Base-by-base conservation (phyloP, 2,329 filamentous ascomycete species). In the Aaosphaeria pasadenensis region DNA sequence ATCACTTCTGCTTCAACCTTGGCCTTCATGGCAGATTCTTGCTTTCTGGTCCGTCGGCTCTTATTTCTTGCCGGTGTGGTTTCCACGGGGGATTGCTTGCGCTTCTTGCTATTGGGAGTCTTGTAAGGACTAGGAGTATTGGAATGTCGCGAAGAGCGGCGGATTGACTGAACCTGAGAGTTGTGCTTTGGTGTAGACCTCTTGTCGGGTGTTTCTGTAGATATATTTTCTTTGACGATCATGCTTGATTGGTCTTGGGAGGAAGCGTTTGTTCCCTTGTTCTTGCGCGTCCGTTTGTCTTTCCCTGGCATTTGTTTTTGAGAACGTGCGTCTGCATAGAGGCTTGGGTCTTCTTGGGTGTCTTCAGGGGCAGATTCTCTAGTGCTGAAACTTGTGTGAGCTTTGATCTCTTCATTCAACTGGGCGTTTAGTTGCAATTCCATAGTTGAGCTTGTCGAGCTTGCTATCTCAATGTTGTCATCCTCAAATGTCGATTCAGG, bases 401-500 rank as follows among this genome's bases (percentile, higher is more conserved):
- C 55, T 29, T 63, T 55, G 43, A 69, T 62, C 7, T 70, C 67
- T 5, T 64, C 62, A 47, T 68, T 58, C 13, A 71, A 55, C 36
- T 71, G 67, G 4, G 66, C 66, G 33, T 55, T 67, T 17, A 71
- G 55, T 41, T 69, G 57, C 11, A 66, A 35, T 11, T 70, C 66
- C 11, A 69, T 54, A 3, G 58, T 62, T 4, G 64, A 64, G 42
- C 66, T 70, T 9, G 61, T 57, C 11, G 60, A 11, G 11, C 67
- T 60, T 11, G 63, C 55, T 24, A 24, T 24, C 17, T 24, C 17
- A 24, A 24, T 24, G 43, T 33, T 30, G 4, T 51, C 47, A 11
- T 28, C 29, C 6, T 53, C 53, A 7, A 47, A 40, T 13, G 49
- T 33, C 28, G 46, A 17, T 11, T 50, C 47, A 35, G 43, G 47